Percentiles rank a stretch among this genome's conserved stretches.
Evolutionary conservation across 1,284 basidiomycete genomes (phyloP).

Genomic region (Paramarasmius palmivorus): DNA sequence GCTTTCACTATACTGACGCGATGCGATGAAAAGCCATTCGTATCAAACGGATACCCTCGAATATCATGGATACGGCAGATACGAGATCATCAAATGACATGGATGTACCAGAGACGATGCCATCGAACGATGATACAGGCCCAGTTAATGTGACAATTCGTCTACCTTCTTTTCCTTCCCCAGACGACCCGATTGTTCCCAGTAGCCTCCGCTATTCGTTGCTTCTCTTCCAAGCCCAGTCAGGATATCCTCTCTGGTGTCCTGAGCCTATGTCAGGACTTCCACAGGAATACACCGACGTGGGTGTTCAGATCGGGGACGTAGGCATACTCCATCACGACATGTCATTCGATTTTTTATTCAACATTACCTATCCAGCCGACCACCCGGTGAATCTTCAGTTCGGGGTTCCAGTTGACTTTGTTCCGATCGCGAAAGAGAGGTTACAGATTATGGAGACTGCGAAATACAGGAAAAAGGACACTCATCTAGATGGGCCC

Average conservation of each 20-base stretch:
- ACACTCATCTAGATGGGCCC: slow-evolving; percentile 4
- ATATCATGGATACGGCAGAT: too few relatives aligned
- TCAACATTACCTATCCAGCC: slow-evolving; percentile 30
- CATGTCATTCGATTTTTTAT: slow-evolving; percentile 33
- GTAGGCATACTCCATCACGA: slow-evolving; percentile 29
- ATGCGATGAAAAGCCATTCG: too few relatives aligned
- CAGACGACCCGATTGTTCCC: slow-evolving; percentile 5
- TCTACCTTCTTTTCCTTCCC: background rate
- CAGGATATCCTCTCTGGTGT: slow-evolving; percentile 32
- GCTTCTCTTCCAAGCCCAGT: slow-evolving; percentile 7
- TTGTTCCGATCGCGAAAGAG: slow-evolving; percentile 11
- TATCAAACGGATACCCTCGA: too few relatives aligned
- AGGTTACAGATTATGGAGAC: slow-evolving; percentile 14
- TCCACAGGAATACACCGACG: slow-evolving; percentile 20
- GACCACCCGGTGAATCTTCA: slow-evolving; percentile 21
- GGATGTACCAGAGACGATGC: too few relatives aligned
- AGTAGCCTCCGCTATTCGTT: slow-evolving; percentile 7
- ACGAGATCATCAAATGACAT: too few relatives aligned
- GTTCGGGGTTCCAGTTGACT: slow-evolving; percentile 19
- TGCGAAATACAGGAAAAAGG: slow-evolving; percentile 6
- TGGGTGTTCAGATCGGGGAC: slow-evolving; percentile 30
- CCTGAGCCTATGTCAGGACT: slow-evolving; percentile 26
- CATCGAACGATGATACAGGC: too few relatives aligned
- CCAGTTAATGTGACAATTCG: too few relatives aligned
- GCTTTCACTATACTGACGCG: too few relatives aligned